These are phyloP conservation scores for Crithidia bombi DNA, from an alignment of 208 protist genomes.

Conservation along the genomic window DNA sequence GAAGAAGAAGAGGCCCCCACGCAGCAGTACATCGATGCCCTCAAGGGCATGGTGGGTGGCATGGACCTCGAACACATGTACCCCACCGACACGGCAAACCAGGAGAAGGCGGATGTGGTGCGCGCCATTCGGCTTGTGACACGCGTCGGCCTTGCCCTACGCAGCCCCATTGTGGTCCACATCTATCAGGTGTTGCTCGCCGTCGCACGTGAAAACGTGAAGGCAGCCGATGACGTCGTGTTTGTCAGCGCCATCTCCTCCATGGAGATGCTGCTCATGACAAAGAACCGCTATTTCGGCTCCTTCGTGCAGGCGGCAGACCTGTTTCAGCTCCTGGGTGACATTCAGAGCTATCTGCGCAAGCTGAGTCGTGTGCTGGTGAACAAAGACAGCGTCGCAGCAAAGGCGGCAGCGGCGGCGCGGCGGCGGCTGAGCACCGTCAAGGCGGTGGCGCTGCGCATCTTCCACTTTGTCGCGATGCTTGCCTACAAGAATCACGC, in stretches of 20 bases:
- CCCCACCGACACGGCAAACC: slow-evolving; percentile 69
- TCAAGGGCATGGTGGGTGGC: slow-evolving; percentile 86
- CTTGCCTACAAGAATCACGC: slow-evolving; percentile 91
- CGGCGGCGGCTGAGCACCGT: slow-evolving; percentile 67
- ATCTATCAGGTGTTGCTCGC: slow-evolving; percentile 89
- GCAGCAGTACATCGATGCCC: slow-evolving; percentile 82
- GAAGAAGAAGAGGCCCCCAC: slow-evolving; percentile 84
- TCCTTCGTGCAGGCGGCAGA: slow-evolving; percentile 64
- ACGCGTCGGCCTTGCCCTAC: slow-evolving; percentile 71
- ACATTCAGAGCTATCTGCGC: slow-evolving; percentile 89
- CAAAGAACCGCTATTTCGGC: slow-evolving; percentile 88
- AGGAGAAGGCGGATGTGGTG: slow-evolving; percentile 83
- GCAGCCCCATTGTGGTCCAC: slow-evolving; percentile 69
- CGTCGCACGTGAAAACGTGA: slow-evolving; percentile 83
- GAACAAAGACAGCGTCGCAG: slow-evolving; percentile 46
- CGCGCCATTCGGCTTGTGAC: slow-evolving; percentile 71
- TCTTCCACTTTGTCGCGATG: slow-evolving; percentile 83
- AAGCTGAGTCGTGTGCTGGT: slow-evolving; percentile 68
- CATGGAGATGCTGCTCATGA: slow-evolving; percentile 77
- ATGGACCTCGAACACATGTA: slow-evolving; percentile 86
- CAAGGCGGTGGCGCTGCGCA: slow-evolving; percentile 68
- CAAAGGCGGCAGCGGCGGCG: slow-evolving; percentile 50
- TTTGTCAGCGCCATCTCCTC: slow-evolving; percentile 67
- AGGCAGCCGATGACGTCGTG: slow-evolving; percentile 77
- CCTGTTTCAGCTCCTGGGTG: slow-evolving; percentile 83